Conservation (phyloP, 768 basidiomycete species). For the Tylopilus sp. region DNA sequence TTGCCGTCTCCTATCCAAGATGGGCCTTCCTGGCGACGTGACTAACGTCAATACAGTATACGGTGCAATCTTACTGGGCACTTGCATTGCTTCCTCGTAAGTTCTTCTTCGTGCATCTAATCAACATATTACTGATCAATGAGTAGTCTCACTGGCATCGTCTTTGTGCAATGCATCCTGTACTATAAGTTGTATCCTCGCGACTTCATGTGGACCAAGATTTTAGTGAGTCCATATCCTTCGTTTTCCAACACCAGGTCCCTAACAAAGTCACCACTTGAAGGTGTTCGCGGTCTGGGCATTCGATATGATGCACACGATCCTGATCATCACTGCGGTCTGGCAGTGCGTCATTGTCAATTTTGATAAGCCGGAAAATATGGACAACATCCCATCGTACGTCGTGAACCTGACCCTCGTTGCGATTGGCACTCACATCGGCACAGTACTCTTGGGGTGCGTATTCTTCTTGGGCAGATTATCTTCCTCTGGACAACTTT, state of each 20-base stretch:
- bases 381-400: conserved; percentile 31
- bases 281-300: conserved; percentile 30
- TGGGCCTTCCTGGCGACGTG: conserved; percentile 26
- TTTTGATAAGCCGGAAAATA: conserved; percentile 21
- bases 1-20: conserved; percentile 3
- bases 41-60: conserved; percentile 26
- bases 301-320: conserved; percentile 29
- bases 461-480: not conserved
- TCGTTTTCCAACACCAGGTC: not conserved
- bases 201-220: conserved; percentile 23
- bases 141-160: conserved; percentile 27
- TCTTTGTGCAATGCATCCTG: conserved; percentile 28
- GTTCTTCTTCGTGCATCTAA: not conserved
- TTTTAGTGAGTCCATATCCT: conserved; percentile 15
- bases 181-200: conserved; percentile 31
- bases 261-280: not conserved
- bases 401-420: not conserved
- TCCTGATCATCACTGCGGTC: conserved; percentile 20
- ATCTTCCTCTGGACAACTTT: not conserved
- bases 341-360: conserved; percentile 30
- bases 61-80: conserved; percentile 28
- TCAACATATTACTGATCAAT: conserved; percentile 2
- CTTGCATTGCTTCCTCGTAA: conserved; percentile 28
- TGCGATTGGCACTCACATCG: not conserved
- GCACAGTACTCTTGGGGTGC: conserved; percentile 27